Conservation (phyloP, 352 stramenopile genomes). For the Pythium insidiosum region DNA sequence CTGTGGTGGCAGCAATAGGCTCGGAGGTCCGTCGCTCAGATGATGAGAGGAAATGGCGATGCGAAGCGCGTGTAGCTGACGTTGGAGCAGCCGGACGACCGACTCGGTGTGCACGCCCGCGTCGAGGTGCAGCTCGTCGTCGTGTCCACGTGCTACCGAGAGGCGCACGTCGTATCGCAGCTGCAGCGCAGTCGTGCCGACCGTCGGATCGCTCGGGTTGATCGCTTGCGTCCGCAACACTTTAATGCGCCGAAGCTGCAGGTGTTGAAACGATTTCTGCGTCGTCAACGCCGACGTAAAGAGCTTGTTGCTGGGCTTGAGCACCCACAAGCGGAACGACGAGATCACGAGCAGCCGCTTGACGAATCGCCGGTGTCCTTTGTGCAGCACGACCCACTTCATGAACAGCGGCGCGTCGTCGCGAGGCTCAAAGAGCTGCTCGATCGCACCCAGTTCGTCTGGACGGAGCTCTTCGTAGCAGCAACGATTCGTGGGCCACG, state of each 20-base stretch:
- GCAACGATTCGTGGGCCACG: conserved; percentile 57
- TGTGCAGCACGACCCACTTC: conserved; percentile 56
- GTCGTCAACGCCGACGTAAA: conserved; percentile 28
- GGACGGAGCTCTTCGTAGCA: conserved; percentile 53
- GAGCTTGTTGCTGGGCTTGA: conserved; percentile 31
- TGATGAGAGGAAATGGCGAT: conserved; percentile 34
- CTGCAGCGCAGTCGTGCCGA: conserved; percentile 3
- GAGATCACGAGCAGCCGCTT: conserved; percentile 51
- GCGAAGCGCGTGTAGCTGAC: conserved; percentile 32
- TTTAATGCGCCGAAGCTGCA: conserved; percentile 29
- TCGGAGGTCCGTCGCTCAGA: no score
- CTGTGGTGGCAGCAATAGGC: conserved; percentile 21
- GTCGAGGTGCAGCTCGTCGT: conserved; percentile 36
- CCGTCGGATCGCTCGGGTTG: conserved; percentile 2
- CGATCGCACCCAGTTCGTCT: conserved; percentile 24
- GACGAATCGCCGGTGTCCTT: conserved; percentile 24
- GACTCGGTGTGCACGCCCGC: conserved; percentile 43
- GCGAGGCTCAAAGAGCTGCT: conserved; percentile 37
- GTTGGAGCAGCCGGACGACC: conserved; percentile 44
- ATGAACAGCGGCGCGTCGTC: conserved; percentile 43
- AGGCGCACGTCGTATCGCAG: conserved; percentile 2
- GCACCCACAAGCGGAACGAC: conserved; percentile 34
- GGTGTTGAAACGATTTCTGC: conserved; percentile 31
- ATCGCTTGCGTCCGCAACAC: conserved; percentile 16
- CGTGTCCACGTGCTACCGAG: neutral